Evolutionary conservation across 2,329 filamentous ascomycete genomes (phyloP).

Genomic region (Ceratocystis harringtonii): DNA sequence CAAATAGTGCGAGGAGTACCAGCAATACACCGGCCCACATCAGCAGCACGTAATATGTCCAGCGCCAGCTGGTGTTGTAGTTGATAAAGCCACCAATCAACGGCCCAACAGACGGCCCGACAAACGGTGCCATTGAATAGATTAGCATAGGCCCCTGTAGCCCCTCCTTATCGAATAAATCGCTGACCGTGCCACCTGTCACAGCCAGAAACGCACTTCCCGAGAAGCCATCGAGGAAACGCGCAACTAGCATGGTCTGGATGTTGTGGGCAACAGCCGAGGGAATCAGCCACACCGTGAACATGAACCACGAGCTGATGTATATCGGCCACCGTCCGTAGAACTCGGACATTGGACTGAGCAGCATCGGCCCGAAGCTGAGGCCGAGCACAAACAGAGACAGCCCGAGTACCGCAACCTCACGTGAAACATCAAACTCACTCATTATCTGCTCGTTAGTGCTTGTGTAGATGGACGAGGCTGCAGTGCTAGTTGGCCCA

Average conservation of each 20-base stretch:
- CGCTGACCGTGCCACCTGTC: constrained; percentile 72
- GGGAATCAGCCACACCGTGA: constrained; percentile 66
- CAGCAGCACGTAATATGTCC: constrained; percentile 71
- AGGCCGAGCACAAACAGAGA: constrained; percentile 70
- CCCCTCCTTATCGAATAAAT: constrained; percentile 54
- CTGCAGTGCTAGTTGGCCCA: constrained; percentile 47
- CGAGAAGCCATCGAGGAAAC: constrained; percentile 63
- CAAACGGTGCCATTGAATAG: constrained; percentile 51
- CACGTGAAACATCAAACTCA: constrained; percentile 56
- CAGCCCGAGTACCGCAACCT: constrained; percentile 65
- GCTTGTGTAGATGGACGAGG: constrained; percentile 76
- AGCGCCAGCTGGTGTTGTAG: constrained; percentile 56
- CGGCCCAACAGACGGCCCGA: constrained; percentile 45
- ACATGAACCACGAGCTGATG: constrained; percentile 55
- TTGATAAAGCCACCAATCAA: constrained; percentile 70
- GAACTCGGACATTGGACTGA: constrained; percentile 56
- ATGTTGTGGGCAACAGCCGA: constrained; percentile 71
- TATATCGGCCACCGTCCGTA: constrained; percentile 75
- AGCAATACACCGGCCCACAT: constrained; percentile 64
- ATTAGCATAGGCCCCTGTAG: constrained; percentile 73
- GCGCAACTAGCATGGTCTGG: constrained; percentile 58
- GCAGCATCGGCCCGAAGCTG: constrained; percentile 45
- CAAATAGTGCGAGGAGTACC: constrained; percentile 49
- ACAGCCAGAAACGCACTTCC: constrained; percentile 57
- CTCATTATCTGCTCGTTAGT: constrained; percentile 63